Evolutionary conservation across 441 rosid genomes (phyloP), one percentile per base, ranked within the genome.

Genomic region (Gossypium davidsonii): DNA sequence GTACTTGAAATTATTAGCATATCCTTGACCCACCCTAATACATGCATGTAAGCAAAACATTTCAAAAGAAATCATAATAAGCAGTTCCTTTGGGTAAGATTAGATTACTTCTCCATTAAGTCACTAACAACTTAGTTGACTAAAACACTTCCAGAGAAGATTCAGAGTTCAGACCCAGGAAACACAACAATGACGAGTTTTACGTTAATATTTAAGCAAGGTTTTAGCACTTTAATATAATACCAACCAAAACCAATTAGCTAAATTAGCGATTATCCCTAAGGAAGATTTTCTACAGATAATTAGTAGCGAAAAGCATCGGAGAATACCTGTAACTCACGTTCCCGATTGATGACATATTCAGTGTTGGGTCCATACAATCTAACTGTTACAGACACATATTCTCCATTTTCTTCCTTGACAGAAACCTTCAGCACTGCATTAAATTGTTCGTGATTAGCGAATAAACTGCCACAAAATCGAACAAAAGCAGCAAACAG

Each of bases 361-460:
- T 96, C 97, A 0, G 99, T 96, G 81, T 93, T 91, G 21, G 99
- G 97, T 14, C 99, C 99, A 68, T 87, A 93, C 1, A 96, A 75
- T 82, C 99, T 83, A 53, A 96, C 96, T 1, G 98, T 91, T 26
- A 93, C 79, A 21, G 87, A 67, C 34, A 80, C 85, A 51, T 81
- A 73, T 51, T 81, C 82, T 67, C 85, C 89, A 57, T 64, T 78
- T 17, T 84, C 92, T 77, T 88, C 92, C 85, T 86, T 86, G 77
- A 88, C 96, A 12, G 94, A 80, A 57, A 89, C 97, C 90, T 93
- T 96, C 58, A 93, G 78, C 82, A 96, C 99, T 96, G 82, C 76
- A 82, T 42, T 49, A 31, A 73, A 46, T 31, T 15, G 48, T 48
- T 37, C 52, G 28, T 9, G 25, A 34, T 76, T 20, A 65, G 71